These are phyloP conservation scores for Penicillium sp. DNA, from an alignment of 2,329 filamentous ascomycete genomes.

Conservation along the genomic window DNA sequence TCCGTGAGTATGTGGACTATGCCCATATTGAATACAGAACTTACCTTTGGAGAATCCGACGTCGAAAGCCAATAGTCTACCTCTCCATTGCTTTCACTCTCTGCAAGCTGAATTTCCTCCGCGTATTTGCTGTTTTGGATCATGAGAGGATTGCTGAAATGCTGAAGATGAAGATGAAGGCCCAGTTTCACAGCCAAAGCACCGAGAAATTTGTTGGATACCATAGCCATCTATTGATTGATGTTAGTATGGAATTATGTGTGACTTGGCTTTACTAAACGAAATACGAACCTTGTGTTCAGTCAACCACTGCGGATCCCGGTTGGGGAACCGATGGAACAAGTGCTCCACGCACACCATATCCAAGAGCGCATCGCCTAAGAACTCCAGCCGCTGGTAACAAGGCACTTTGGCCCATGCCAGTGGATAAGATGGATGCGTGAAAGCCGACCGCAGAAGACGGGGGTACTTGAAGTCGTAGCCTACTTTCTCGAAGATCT, in stretches of 20 bases:
- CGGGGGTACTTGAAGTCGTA: conserved; percentile 73
- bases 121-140: conserved; percentile 50
- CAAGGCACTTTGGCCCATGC: conserved; percentile 75
- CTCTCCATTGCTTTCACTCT: conserved; percentile 28
- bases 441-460: conserved; percentile 79
- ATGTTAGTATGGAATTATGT: conserved; percentile 3
- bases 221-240: conserved; percentile 77
- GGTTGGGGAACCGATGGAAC: conserved; percentile 70
- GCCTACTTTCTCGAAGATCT: conserved; percentile 55
- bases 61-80: conserved; percentile 43
- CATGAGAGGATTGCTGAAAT: conserved; percentile 36
- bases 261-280: neutral
- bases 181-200: conserved; percentile 74
- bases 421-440: conserved; percentile 77
- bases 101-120: conserved; percentile 35
- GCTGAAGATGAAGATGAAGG: conserved; percentile 70
- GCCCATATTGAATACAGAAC: too few species aligned
- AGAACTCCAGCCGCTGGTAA: conserved; percentile 88
- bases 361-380: conserved; percentile 85
- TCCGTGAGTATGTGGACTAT: neutral
- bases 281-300: conserved; percentile 69
- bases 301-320: conserved; percentile 93
- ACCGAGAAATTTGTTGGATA: conserved; percentile 89
- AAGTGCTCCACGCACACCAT: conserved; percentile 81
- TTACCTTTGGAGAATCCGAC: conserved; percentile 44